Conservation (phyloP, 495 filamentous ascomycete species). For the Talaromyces liani region DNA sequence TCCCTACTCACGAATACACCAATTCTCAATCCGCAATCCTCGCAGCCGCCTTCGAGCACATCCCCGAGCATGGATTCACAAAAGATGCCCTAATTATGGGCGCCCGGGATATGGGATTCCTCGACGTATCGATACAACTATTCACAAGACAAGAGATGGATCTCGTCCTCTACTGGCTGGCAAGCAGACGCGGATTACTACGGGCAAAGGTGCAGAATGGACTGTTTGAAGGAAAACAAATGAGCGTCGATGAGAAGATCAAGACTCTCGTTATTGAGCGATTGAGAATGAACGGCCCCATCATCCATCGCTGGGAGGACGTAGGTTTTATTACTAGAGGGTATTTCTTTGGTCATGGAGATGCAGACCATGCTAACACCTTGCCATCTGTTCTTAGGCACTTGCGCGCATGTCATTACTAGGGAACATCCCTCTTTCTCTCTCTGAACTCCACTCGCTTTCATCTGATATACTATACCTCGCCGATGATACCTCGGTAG, state of each 20-base stretch:
- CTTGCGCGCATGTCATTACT: slow-evolving; percentile 82
- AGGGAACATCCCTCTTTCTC: slow-evolving; percentile 62
- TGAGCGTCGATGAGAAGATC: slow-evolving; percentile 49
- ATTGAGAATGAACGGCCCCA: slow-evolving; percentile 59
- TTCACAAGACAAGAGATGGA: slow-evolving; percentile 74
- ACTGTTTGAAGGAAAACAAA: slow-evolving; percentile 15
- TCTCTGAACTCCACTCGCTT: slow-evolving; percentile 71
- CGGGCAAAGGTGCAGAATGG: slow-evolving; percentile 42
- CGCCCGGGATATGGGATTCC: slow-evolving; percentile 74
- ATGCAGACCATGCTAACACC: slow-evolving; percentile 1
- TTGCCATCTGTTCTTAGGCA: slow-evolving; percentile 47
- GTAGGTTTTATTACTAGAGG: too few relatives aligned
- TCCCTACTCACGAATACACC: slow-evolving; percentile 51
- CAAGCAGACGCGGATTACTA: slow-evolving; percentile 54
- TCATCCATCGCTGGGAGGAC: slow-evolving; percentile 77
- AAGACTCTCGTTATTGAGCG: slow-evolving; percentile 61
- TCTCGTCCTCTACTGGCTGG: slow-evolving; percentile 75
- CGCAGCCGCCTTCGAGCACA: slow-evolving; percentile 65
- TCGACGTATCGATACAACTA: slow-evolving; percentile 76
- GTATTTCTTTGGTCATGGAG: too few relatives aligned
- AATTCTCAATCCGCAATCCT: slow-evolving; percentile 71
- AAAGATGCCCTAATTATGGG: slow-evolving; percentile 61
- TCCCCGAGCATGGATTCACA: slow-evolving; percentile 80
- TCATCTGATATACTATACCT: slow-evolving; percentile 84
- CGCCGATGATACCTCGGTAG: slow-evolving; percentile 73